Conservation (phyloP, 805 yeast species). For the Hanseniaspora mollemarum region DNA sequence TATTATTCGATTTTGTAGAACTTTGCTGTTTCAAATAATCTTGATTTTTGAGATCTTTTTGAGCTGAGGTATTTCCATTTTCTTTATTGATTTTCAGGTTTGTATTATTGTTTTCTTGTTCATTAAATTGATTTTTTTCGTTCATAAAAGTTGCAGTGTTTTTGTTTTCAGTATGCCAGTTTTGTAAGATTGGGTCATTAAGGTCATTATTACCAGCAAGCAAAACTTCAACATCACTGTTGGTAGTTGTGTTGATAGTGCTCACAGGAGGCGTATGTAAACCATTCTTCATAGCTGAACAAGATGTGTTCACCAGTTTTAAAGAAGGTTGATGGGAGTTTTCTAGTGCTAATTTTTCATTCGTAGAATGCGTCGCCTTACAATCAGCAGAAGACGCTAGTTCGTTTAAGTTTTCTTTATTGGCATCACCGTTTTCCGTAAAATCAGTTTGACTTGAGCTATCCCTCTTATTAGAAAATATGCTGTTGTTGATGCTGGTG, state of each 20-base stretch:
- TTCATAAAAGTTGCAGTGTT: background rate
- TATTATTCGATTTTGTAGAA: background rate
- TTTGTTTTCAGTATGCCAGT: background rate
- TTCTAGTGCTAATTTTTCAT: background rate
- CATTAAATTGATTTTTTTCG: background rate
- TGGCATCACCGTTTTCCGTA: background rate
- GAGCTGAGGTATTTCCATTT: background rate
- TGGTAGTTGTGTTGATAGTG: conserved; percentile 2
- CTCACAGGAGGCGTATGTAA: conserved; percentile 10
- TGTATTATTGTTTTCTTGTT: background rate
- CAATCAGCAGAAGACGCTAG: background rate
- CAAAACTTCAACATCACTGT: conserved; percentile 6
- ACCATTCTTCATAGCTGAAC: background rate
- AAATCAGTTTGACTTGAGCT: too few species aligned
- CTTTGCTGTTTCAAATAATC: background rate
- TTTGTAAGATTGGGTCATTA: background rate
- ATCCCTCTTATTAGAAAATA: background rate
- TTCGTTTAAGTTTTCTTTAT: background rate
- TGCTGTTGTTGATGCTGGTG: background rate
- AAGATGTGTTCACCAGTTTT: background rate
- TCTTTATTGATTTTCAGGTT: background rate
- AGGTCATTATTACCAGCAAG: background rate
- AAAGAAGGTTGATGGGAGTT: background rate
- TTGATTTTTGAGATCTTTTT: background rate
- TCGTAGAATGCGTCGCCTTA: background rate